These are phyloP conservation scores for Lathyrus sativus DNA, from an alignment of 306 rosid species.

Conservation along the genomic window DNA sequence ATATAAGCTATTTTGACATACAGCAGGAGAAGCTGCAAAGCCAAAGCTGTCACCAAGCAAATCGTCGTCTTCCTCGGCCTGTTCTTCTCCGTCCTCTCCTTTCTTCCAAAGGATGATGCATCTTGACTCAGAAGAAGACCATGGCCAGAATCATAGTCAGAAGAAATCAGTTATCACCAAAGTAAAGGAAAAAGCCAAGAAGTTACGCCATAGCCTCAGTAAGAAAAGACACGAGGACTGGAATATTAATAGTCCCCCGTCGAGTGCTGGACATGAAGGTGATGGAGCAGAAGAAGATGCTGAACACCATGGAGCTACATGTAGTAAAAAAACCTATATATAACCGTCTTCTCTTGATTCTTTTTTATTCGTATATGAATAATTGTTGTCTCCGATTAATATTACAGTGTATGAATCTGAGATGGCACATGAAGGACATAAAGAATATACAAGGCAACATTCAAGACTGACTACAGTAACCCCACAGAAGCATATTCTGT, in stretches of 20 bases:
- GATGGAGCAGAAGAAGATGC: constrained; percentile 51
- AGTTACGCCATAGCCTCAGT: constrained; percentile 71
- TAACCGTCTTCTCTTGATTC: not conserved
- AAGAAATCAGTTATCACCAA: constrained; percentile 88
- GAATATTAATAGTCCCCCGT: constrained; percentile 44
- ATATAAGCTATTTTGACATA: not conserved
- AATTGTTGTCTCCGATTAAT: constrained; percentile 4
- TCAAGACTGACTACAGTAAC: constrained; percentile 49
- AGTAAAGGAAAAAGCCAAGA: constrained; percentile 91
- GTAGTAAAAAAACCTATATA: constrained; percentile 44
- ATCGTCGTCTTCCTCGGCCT: constrained; percentile 23
- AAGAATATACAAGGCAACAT: constrained; percentile 48
- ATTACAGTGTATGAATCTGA: constrained; percentile 76
- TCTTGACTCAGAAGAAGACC: constrained; percentile 63
- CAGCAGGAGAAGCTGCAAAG: constrained; percentile 52
- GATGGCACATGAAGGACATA: constrained; percentile 52
- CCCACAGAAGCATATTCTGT: constrained; percentile 31
- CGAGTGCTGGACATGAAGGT: constrained; percentile 43
- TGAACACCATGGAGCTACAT: constrained; percentile 78
- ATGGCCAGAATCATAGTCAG: constrained; percentile 48
- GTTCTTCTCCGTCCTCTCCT: constrained; percentile 35
- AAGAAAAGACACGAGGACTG: constrained; percentile 68
- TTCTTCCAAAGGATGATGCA: constrained; percentile 42
- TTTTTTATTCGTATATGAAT: not conserved
- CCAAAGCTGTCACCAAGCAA: constrained; percentile 41